Evolutionary conservation across 768 basidiomycete species (phyloP), one percentile per base, ranked within the genome.

Genomic region (Rhodotorula paludigena): DNA sequence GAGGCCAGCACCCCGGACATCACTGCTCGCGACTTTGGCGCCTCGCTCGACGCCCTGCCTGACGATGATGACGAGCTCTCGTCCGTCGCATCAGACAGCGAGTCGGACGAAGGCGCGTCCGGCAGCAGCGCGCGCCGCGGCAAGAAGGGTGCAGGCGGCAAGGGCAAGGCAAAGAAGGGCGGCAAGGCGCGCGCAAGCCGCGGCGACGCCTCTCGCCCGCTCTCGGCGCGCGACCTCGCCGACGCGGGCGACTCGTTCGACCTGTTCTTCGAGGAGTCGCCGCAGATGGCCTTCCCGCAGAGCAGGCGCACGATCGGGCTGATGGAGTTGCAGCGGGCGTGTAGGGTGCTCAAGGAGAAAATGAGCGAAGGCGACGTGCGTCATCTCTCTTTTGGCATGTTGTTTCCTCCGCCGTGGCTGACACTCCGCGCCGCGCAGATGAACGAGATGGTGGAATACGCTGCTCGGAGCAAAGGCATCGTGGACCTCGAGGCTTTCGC

Each of bases 381-480:
- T 49, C 15, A 25, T 5, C 21, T 6, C 36, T 15, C 55, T 52
- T 2, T 28, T n/a, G 28, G 20, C 33, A 10, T 48, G 14, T 0
- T 38, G 2, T 51, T 32, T 30, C 30, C 28, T 0, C 30, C 33
- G 14, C 20, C 30, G n/a, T 20, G 5, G 23, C n/a, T 42, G n/a
- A 18, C 35, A 18, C 35, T 11, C 39, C 15, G 33, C 8, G 14
- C 25, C 5, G 14, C 25, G 15, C 60, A 74, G 74, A 65, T 73
- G 25, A 59, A 49, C n/a, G 74, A 74, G 51, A 73, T 74, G 74
- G 69, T 74, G 12, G 74, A 73, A 36, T 69, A 71, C 32, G 74
- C 71, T 3, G 57, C 54, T 1, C 39, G 32, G 18, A 63, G 48
- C 9, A 48, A 35, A 2, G 60, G 62, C 12, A 38, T 45, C 16